phyloP scores from a whole-genome alignment of 2,329 filamentous ascomycete species.

The Thielaviopsis populi region DNA sequence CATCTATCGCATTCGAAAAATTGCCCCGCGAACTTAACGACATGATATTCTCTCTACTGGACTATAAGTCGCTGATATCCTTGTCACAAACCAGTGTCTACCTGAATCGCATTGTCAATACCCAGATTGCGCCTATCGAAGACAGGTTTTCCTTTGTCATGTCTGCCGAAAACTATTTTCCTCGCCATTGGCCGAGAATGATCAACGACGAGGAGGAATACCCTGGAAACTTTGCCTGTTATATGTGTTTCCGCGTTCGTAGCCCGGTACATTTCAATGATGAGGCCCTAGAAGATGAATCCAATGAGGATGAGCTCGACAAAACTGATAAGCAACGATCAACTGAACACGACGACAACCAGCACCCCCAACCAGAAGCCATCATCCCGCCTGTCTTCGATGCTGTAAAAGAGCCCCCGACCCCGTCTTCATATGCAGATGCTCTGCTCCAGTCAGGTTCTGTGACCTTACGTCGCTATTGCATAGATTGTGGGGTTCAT shows the following conservation, averaged over 20 bases:
- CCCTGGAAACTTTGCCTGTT: conserved; percentile 30
- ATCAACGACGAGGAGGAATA: conserved; percentile 19
- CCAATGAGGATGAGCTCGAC: background rate
- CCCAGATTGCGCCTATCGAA: conserved; percentile 22
- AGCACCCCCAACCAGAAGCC: background rate
- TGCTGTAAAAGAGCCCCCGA: background rate
- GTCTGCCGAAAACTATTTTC: conserved; percentile 28
- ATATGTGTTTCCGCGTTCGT: conserved; percentile 29
- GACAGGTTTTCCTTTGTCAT: conserved; percentile 30
- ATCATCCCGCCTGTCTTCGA: background rate
- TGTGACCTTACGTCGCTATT: conserved; percentile 27
- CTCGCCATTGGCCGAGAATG: conserved; percentile 27
- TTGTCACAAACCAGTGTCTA: conserved; percentile 26
- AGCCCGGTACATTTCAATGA: conserved; percentile 27
- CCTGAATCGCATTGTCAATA: conserved; percentile 25
- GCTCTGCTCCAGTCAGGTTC: background rate
- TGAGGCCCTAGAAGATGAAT: conserved; percentile 22
- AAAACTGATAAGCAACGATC: background rate
- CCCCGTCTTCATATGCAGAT: background rate
- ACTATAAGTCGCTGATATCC: conserved; percentile 29
- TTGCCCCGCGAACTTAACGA: conserved; percentile 25
- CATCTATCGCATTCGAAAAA: conserved; percentile 21
- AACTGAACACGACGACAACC: no score
- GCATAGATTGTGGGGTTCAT: conserved; percentile 29
- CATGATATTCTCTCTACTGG: conserved; percentile 25